phyloP scores from a whole-genome alignment of 116 monocot genomes.

The Iris pallida region DNA sequence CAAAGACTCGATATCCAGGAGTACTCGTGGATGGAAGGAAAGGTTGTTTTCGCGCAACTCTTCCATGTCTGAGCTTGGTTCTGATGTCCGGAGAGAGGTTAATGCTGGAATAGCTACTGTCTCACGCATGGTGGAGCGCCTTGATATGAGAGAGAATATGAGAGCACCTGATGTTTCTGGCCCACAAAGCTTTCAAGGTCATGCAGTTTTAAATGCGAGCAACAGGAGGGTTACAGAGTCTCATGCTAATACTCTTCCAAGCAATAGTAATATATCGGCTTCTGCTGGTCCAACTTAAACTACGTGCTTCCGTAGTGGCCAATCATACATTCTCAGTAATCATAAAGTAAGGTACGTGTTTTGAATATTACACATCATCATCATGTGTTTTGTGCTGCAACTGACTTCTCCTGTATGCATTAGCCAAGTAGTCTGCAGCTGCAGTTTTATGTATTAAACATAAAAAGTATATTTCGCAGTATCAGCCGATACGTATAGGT shows the following conservation, averaged over 20 bases:
- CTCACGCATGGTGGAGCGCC: constrained; percentile 53
- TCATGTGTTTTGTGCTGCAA: too few species aligned
- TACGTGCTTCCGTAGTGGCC: neutral
- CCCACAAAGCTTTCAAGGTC: constrained; percentile 12
- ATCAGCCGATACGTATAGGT: too few species aligned
- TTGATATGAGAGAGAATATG: constrained; percentile 47
- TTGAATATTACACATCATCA: too few species aligned
- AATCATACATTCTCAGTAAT: neutral
- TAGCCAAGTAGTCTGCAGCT: too few species aligned
- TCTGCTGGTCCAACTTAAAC: constrained; percentile 33
- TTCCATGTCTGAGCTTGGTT: constrained; percentile 56
- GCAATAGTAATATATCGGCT: constrained; percentile 17
- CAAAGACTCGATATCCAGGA: constrained; percentile 70
- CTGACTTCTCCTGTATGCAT: too few species aligned
- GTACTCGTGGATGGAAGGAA: constrained; percentile 78
- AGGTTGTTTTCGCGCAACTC: constrained; percentile 54
- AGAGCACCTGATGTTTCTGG: constrained; percentile 21
- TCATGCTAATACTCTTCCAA: constrained; percentile 9
- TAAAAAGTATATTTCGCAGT: too few species aligned
- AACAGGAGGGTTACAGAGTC: constrained; percentile 8
- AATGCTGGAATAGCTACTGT: constrained; percentile 70
- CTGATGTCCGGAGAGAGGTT: constrained; percentile 66
- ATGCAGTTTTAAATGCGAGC: constrained; percentile 15
- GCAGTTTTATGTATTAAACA: too few species aligned
- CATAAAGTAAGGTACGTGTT: neutral